A percentile compares a stretch with the other conserved stretches of the same genome.
These are phyloP conservation scores for Cordyceps tenuipes DNA, from an alignment of 2,329 filamentous ascomycete genomes.

Conservation along the genomic window DNA sequence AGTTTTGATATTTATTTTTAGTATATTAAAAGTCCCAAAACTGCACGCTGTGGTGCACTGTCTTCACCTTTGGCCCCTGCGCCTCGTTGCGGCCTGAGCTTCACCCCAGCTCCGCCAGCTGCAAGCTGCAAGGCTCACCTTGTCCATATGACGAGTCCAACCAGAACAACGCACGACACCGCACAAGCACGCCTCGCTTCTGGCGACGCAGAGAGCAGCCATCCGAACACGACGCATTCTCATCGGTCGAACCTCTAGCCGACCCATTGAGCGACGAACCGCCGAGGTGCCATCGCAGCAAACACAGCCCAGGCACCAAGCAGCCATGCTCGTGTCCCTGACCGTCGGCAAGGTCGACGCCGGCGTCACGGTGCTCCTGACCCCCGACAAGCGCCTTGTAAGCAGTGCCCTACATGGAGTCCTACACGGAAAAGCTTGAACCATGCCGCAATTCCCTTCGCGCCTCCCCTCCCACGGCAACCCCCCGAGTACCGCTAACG, in stretches of 20 bases:
- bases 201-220: background rate
- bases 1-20: background rate
- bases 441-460: background rate
- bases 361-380: conserved; percentile 92
- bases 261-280: background rate
- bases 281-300: background rate
- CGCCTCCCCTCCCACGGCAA: background rate
- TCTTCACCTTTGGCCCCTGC: background rate
- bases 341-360: conserved; percentile 99
- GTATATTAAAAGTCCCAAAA: background rate
- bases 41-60: background rate
- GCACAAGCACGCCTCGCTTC: background rate
- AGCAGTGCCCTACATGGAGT: conserved; percentile 20
- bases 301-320: conserved; percentile 3
- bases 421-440: background rate
- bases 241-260: background rate
- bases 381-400: conserved; percentile 93
- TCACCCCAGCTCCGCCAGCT: conserved; percentile 9
- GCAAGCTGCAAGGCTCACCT: background rate
- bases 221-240: background rate
- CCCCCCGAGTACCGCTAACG: conserved; percentile 14
- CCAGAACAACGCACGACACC: conserved; percentile 1
- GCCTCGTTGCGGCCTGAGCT: background rate
- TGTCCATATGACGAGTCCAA: conserved; percentile 6
- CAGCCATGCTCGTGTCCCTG: conserved; percentile 82